A percentile compares a stretch with the other conserved stretches of the same genome.
Evolutionary conservation across 768 basidiomycete genomes (phyloP).

Genomic region (Lentinus tigrinus): DNA sequence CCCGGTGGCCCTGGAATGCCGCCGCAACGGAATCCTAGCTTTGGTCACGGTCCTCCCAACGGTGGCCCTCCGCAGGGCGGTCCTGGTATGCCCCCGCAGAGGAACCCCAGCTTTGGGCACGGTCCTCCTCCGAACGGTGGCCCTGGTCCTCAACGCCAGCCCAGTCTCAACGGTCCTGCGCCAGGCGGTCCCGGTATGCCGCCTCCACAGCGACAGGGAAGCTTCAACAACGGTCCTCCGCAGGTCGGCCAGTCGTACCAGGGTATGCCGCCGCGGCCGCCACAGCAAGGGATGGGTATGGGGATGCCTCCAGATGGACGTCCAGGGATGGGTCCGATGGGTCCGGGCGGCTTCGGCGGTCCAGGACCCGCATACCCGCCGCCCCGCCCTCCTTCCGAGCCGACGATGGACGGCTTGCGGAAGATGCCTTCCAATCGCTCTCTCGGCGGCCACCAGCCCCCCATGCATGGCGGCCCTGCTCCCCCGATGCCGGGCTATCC

Average conservation of each 20-base stretch:
- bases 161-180: constrained; percentile 5
- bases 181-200: not conserved
- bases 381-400: constrained; percentile 25
- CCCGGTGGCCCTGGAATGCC: constrained; percentile 4
- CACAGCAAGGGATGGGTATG: not conserved
- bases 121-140: constrained; percentile 14
- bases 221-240: constrained; percentile 4
- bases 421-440: constrained; percentile 63
- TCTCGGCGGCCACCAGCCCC: constrained; percentile 39
- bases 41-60: constrained; percentile 9
- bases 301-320: constrained; percentile 6
- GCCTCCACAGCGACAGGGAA: not conserved
- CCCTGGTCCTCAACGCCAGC: constrained; percentile 8
- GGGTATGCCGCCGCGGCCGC: constrained; percentile 3
- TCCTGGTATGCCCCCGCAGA: constrained; percentile 15
- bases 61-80: constrained; percentile 15
- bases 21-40: constrained; percentile 4
- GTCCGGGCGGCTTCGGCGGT: too few species aligned
- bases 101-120: constrained; percentile 5
- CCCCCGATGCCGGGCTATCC: constrained; percentile 42
- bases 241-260: constrained; percentile 8
- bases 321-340: constrained; percentile 13
- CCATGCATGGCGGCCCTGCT: constrained; percentile 29
- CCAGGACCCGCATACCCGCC: constrained; percentile 7
- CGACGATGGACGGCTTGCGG: constrained; percentile 33